These are phyloP conservation scores for Globisporangium barbulae DNA, from an alignment of 352 stramenopile genomes.

Conservation along the genomic window DNA sequence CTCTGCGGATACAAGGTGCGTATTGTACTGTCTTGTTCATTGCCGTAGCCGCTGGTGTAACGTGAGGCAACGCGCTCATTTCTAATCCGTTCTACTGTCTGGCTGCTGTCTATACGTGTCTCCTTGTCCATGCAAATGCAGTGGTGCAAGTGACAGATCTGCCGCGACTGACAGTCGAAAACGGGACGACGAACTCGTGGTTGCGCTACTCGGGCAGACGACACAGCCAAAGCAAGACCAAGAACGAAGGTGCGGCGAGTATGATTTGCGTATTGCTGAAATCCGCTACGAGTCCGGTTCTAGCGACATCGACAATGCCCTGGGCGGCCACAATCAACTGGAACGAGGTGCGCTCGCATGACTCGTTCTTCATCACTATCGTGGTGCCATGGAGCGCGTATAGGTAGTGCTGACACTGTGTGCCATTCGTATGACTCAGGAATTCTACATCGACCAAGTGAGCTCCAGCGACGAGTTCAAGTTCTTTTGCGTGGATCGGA, in stretches of 20 bases:
- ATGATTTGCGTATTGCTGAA: slow-evolving; percentile 52
- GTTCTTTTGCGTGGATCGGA: slow-evolving; percentile 69
- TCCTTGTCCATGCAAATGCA: slow-evolving; percentile 6
- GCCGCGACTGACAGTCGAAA: slow-evolving; percentile 25
- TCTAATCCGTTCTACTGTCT: neutral
- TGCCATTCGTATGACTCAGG: slow-evolving; percentile 25
- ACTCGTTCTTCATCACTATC: neutral
- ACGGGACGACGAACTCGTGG: slow-evolving; percentile 36
- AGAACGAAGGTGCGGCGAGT: slow-evolving; percentile 23
- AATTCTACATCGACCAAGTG: slow-evolving; percentile 72
- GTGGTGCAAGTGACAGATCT: slow-evolving; percentile 54
- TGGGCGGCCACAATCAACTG: slow-evolving; percentile 39
- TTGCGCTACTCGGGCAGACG: slow-evolving; percentile 36
- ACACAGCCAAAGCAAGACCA: slow-evolving; percentile 22
- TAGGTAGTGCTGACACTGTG: neutral
- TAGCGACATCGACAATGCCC: slow-evolving; percentile 42
- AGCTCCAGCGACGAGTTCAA: slow-evolving; percentile 56
- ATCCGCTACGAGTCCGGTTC: slow-evolving; percentile 23
- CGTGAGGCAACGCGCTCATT: neutral
- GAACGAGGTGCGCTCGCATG: slow-evolving; percentile 37
- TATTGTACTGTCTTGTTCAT: neutral
- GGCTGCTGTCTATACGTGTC: neutral
- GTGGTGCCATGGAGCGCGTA: neutral
- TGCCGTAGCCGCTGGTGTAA: neutral
- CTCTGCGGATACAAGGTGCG: slow-evolving; percentile 57